phyloP scores from a whole-genome alignment of 1,284 basidiomycete genomes.

The Wolfiporia cocos region DNA sequence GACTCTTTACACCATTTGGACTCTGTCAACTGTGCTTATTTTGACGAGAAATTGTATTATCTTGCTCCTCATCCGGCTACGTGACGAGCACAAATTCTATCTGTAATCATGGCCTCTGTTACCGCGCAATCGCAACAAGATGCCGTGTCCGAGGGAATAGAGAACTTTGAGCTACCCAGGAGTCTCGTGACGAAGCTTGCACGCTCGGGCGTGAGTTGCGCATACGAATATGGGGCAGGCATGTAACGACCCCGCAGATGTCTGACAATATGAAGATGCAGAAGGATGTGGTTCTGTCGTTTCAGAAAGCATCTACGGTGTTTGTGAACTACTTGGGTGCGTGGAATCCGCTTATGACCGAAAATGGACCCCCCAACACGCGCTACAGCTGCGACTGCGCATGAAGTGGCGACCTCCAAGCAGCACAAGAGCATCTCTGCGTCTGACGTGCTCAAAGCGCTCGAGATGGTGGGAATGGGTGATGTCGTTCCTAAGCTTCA shows the following conservation, averaged over 20 bases:
- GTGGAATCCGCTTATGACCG: neutral
- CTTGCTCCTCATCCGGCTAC: too few relatives aligned
- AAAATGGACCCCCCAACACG: constrained; percentile 3
- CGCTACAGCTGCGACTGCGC: constrained; percentile 59
- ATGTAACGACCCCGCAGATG: constrained; percentile 39
- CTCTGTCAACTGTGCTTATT: too few relatives aligned
- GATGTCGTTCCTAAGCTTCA: constrained; percentile 69
- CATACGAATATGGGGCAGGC: neutral
- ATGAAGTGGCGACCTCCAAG: constrained; percentile 79
- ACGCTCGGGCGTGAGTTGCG: constrained; percentile 52
- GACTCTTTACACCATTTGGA: too few relatives aligned
- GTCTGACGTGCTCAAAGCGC: constrained; percentile 82
- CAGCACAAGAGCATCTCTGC: constrained; percentile 87
- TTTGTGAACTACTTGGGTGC: constrained; percentile 88
- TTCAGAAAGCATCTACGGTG: constrained; percentile 82
- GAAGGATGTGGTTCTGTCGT: constrained; percentile 78
- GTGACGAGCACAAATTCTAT: too few relatives aligned
- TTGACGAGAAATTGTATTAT: too few relatives aligned
- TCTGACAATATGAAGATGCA: constrained; percentile 83
- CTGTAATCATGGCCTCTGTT: too few relatives aligned
- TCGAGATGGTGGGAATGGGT: constrained; percentile 76
- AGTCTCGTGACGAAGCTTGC: constrained; percentile 78
- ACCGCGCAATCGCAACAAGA: constrained; percentile 73
- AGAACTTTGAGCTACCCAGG: constrained; percentile 83
- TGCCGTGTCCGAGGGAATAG: constrained; percentile 72